A percentile compares a stretch with the other conserved stretches of the same genome.
Evolutionary conservation across 2,329 filamentous ascomycete species (phyloP).

Genomic region (Tympanopsis confertula): DNA sequence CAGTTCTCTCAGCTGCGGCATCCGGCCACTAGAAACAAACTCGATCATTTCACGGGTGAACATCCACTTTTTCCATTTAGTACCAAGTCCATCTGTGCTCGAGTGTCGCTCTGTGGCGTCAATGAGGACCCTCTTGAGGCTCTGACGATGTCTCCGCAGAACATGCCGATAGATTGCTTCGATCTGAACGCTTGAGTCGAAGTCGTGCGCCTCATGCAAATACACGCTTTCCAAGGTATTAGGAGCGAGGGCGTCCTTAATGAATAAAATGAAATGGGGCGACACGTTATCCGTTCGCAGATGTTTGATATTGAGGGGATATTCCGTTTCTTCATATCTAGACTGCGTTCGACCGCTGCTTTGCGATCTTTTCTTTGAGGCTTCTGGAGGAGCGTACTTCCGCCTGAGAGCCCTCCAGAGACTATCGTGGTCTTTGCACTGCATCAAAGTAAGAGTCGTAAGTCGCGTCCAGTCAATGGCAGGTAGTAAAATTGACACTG

Average conservation of each 20-base stretch:
- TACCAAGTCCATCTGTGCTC: slow-evolving; percentile 16
- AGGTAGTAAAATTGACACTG: background rate
- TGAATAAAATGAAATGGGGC: slow-evolving; percentile 56
- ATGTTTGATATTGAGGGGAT: slow-evolving; percentile 56
- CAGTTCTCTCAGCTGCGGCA: slow-evolving; percentile 61
- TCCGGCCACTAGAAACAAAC: slow-evolving; percentile 67
- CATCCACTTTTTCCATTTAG: slow-evolving; percentile 59
- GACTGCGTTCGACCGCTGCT: too few species aligned
- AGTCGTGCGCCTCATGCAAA: slow-evolving; percentile 44
- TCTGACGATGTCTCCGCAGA: slow-evolving; percentile 58
- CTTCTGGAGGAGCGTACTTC: slow-evolving; percentile 40
- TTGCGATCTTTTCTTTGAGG: too few species aligned
- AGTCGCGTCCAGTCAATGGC: background rate
- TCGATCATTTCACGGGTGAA: slow-evolving; percentile 56
- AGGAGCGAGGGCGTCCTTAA: slow-evolving; percentile 67
- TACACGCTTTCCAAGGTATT: slow-evolving; percentile 73
- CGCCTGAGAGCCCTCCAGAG: slow-evolving; percentile 64
- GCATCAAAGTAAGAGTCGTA: background rate
- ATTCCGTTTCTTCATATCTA: too few species aligned
- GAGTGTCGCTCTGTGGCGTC: slow-evolving; percentile 48
- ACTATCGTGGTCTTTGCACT: background rate
- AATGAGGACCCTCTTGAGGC: slow-evolving; percentile 62
- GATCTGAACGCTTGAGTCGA: slow-evolving; percentile 54
- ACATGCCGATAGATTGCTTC: slow-evolving; percentile 61
- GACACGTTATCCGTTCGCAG: slow-evolving; percentile 68